Evolutionary conservation across 139 green algal genomes (phyloP), one percentile per base, ranked within the genome.

Genomic region (Eudorina sp.): DNA sequence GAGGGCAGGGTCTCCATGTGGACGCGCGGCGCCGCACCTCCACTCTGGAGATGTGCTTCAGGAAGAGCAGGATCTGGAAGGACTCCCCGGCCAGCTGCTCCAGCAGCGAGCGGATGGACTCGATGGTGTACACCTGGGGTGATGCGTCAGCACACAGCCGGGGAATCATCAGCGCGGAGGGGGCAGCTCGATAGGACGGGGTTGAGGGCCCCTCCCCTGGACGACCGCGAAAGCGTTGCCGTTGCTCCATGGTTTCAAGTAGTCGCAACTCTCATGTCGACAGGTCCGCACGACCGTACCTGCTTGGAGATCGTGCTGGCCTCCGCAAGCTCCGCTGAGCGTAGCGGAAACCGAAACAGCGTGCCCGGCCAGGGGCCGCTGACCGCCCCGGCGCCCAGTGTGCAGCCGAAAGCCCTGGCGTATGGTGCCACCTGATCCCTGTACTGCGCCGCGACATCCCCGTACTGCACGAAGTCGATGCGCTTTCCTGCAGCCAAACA

Each of bases 271-370:
- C n/a, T n/a, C n/a, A n/a, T n/a, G n/a, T n/a, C n/a, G n/a, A n/a
- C n/a, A n/a, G n/a, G n/a, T n/a, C n/a, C n/a, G n/a, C n/a, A n/a
- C n/a, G n/a, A n/a, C 27, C 68, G 3, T 29, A 86, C 92, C 93
- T 96, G 92, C 81, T 95, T 95, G 46, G 91, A 96, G 29, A 98
- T 96, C 31, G 82, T 90, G 92, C 92, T 95, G 4, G 40, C 46
- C 3, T 76, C 83, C 19, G 95, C 93, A 34, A 93, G 91, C 41
- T 70, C 84, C 23, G 75, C 46, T 5, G 91, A 94, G 5, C 95
- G 89, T 53, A 97, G 89, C 6, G 95, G 93, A 51, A 97, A 94
- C 25, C 95, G 88, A 89, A 97, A 97, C 5, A 97, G 85, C 4
- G 95, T 97, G n/a, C 90, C 91, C 2, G 40, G 77, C 85, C 92